These are phyloP conservation scores for Colletotrichum tropicale DNA, from an alignment of 2,329 filamentous ascomycete genomes.

Conservation along the genomic window DNA sequence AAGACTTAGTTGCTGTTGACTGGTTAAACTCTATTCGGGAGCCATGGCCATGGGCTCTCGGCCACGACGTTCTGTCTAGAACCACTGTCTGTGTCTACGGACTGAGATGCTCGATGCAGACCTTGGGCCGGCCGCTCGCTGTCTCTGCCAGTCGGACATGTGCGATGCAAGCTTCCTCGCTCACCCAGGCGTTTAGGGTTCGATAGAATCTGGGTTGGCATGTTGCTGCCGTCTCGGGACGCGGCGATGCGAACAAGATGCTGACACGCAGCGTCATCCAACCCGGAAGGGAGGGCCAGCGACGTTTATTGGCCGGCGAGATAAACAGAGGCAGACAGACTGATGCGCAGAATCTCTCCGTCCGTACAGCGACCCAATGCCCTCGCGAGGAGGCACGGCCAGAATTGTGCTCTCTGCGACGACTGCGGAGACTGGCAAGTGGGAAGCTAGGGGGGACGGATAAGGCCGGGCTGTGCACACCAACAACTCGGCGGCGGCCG, in stretches of 20 bases:
- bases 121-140: not conserved
- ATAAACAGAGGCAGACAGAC: not conserved
- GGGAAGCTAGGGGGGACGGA: not conserved
- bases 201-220: not conserved
- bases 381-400: not conserved
- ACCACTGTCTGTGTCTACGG: not conserved
- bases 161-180: conserved; percentile 8
- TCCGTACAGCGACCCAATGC: not conserved
- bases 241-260: conserved; percentile 6
- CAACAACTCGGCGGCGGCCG: not conserved
- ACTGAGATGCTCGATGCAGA: not conserved
- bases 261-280: not conserved
- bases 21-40: conserved; percentile 3
- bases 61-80: not conserved
- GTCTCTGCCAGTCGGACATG: conserved; percentile 4
- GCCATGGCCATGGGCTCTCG: not conserved
- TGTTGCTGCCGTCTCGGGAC: not conserved
- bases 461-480: conserved; percentile 18
- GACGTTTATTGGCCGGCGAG: not conserved
- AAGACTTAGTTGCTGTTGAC: not conserved
- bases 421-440: not conserved
- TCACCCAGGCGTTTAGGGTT: not conserved
- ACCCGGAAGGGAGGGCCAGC: not conserved
- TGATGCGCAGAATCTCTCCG: not conserved
- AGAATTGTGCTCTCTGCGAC: not conserved